phyloP scores from a whole-genome alignment of 2,329 filamentous ascomycete species.

The Hypoxylon sp. region DNA sequence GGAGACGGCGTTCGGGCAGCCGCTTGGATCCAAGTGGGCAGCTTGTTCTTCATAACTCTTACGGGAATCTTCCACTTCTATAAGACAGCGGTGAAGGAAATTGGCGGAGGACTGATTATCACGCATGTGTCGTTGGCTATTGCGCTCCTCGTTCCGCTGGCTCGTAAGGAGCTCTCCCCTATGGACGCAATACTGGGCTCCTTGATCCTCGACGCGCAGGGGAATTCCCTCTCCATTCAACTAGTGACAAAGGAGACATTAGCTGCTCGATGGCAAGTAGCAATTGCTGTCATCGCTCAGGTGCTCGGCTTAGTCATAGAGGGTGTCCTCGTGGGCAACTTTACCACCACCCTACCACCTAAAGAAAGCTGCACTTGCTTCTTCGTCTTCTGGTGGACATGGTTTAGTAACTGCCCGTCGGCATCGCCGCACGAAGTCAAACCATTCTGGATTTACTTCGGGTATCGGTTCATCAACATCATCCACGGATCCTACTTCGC shows the following conservation, averaged over 20 bases:
- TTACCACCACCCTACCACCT: constrained; percentile 16
- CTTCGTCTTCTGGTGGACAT: constrained; percentile 39
- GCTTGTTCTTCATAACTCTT: constrained; percentile 35
- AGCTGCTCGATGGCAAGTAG: constrained; percentile 35
- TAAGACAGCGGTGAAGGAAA: constrained; percentile 36
- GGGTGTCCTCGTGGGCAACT: constrained; percentile 30
- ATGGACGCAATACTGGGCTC: constrained; percentile 36
- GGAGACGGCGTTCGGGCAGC: constrained; percentile 38
- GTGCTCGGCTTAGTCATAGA: constrained; percentile 33
- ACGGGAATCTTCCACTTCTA: constrained; percentile 30
- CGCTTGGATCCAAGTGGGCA: constrained; percentile 34
- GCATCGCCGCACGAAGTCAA: constrained; percentile 17
- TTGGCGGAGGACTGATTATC: constrained; percentile 33
- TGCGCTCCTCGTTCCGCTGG: constrained; percentile 33
- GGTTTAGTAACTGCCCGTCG: constrained; percentile 33
- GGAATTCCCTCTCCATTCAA: constrained; percentile 35
- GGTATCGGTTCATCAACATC: constrained; percentile 30
- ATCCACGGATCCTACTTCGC: constrained; percentile 31
- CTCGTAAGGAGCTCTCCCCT: constrained; percentile 28
- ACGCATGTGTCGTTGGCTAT: constrained; percentile 37
- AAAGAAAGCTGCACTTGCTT: constrained; percentile 25
- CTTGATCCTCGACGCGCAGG: constrained; percentile 37
- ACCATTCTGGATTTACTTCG: constrained; percentile 38
- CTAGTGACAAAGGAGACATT: constrained; percentile 35
- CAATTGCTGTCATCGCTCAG: constrained; percentile 26